These are phyloP conservation scores for Trichoderma aggressivum DNA, from an alignment of 2,329 filamentous ascomycete genomes.

Conservation along the genomic window DNA sequence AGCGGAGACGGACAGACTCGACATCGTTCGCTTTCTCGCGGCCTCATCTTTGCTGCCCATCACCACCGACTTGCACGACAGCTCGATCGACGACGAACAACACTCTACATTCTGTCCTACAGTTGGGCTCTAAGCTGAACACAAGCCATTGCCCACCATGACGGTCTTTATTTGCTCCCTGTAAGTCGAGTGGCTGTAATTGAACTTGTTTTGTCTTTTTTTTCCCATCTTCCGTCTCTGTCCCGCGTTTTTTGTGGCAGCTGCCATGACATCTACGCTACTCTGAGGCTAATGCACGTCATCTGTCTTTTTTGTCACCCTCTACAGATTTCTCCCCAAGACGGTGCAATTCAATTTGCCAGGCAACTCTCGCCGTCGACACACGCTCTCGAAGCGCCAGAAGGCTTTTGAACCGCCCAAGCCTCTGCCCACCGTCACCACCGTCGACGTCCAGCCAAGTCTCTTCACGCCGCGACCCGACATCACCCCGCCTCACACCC, in stretches of 20 bases:
- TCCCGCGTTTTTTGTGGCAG: neutral
- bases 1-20: slow-evolving; percentile 5
- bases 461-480: slow-evolving; percentile 49
- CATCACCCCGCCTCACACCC: slow-evolving; percentile 55
- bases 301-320: neutral
- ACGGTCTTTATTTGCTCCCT: slow-evolving; percentile 42
- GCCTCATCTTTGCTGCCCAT: slow-evolving; percentile 2
- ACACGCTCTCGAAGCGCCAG: slow-evolving; percentile 18
- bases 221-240: neutral
- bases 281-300: slow-evolving; percentile 11
- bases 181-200: slow-evolving; percentile 29
- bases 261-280: neutral
- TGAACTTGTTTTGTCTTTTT: neutral
- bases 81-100: neutral
- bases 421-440: slow-evolving; percentile 21
- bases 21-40: slow-evolving; percentile 3
- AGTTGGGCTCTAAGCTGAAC: neutral
- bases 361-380: slow-evolving; percentile 44
- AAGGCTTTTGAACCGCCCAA: slow-evolving; percentile 10
- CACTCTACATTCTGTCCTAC: neutral
- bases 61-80: neutral
- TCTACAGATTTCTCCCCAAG: slow-evolving; percentile 80
- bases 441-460: slow-evolving; percentile 45
- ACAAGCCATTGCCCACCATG: slow-evolving; percentile 31
- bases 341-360: slow-evolving; percentile 82